Evolutionary conservation across 140 eudicot species (phyloP).

Genomic region (Anethum foeniculum): DNA sequence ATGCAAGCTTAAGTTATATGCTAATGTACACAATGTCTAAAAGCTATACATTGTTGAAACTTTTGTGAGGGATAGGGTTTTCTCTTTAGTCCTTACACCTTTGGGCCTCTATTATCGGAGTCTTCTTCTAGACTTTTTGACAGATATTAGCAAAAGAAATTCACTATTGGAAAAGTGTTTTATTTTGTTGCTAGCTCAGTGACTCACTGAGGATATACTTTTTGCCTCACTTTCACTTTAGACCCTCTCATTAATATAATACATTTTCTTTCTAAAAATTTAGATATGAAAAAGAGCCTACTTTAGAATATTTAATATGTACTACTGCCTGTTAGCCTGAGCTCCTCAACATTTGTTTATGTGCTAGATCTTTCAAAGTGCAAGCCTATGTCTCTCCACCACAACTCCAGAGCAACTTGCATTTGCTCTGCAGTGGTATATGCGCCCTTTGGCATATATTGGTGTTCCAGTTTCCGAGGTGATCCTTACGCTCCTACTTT

Average conservation of each 20-base stretch:
- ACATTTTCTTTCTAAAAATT: background rate
- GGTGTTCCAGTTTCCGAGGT: constrained; percentile 90
- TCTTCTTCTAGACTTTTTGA: background rate
- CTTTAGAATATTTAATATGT: background rate
- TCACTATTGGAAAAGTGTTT: background rate
- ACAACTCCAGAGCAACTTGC: constrained; percentile 94
- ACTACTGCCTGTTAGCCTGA: constrained; percentile 2
- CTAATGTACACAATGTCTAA: background rate
- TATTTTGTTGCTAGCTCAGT: background rate
- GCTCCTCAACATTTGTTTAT: background rate
- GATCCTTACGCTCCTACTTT: constrained; percentile 74
- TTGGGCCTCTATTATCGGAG: background rate
- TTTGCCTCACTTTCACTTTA: background rate
- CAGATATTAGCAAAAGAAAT: background rate
- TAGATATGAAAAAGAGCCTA: background rate
- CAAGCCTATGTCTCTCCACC: constrained; percentile 80
- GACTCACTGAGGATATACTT: background rate
- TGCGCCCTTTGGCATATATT: constrained; percentile 56
- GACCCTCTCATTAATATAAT: background rate
- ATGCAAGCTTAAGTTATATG: background rate
- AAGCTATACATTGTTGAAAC: background rate
- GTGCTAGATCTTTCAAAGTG: constrained; percentile 82
- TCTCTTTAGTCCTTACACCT: background rate
- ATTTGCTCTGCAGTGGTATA: constrained; percentile 75
- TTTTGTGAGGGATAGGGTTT: background rate